Base-by-base conservation (phyloP, 73 alveolate genomes). In the Paramecium caudatum region DNA sequence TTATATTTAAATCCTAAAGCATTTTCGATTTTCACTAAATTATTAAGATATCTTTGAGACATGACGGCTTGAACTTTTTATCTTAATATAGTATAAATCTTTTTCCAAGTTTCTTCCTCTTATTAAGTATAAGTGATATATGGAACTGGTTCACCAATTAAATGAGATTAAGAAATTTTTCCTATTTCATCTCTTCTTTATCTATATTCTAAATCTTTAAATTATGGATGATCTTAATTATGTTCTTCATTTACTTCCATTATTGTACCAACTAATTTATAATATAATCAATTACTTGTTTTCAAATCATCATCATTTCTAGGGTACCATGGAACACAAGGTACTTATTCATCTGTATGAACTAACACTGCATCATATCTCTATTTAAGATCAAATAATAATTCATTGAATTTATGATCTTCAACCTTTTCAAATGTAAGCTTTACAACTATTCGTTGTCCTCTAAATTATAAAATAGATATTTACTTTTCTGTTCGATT, bases 171-270 rank as follows among this genome's bases (percentile, higher is more conserved):
- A 4, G 87, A 69, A 4, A 69, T 69, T 13, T 69, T 33, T 9
- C 68, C 87, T 12, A 69, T 69, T 33, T 69, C 87, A 7, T 69
- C 87, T 15, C 87, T 69, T 69, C 87, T 69, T 69, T 69, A 30
- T 69, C 62, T 13, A 17, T 69, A 69, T 36, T 36, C 87, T 33
- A n/a, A n/a, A 17, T 69, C 87, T 39, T 6, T 27, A 17, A 69
- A 69, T 33, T 69, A 33, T 9, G 62, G 55, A 39, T 69, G 87
- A 33, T 69, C 87, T 27, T 69, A 12, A 39, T 69, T 69, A 30
- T 8, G 5, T 69, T 69, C 55, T 27, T 69, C 87, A 7, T 39
- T 17, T 5, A 36, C 87, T 5, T 12, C 21, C 87, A 69, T 69
- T 3, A 69, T 69, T 7, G 30, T 8, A 5, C 62, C 62, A 33